Base-by-base conservation (phyloP, 2,329 filamentous ascomycete species). In the Penicillium oxalicum region DNA sequence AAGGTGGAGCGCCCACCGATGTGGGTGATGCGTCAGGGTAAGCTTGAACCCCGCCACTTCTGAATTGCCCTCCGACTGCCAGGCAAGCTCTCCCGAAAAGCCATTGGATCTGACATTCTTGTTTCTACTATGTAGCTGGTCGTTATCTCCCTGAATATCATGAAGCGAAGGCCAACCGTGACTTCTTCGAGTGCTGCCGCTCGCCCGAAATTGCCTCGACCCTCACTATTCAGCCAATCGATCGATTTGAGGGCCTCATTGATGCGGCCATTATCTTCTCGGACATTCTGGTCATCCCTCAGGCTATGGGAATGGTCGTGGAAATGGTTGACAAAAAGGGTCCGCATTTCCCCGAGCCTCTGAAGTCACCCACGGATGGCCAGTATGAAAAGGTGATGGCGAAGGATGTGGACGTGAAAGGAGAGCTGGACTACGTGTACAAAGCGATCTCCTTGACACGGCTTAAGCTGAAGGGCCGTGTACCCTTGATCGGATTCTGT, bases 1-100 rank as follows among this genome's bases (percentile, higher is more conserved):
- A 84, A 84, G 68, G 88, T 97, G 58, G 90, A 96, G 72, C 84
- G 93, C 56, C 87, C 93, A 53, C 93, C 93, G 49, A 88, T 94
- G 77, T 98, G 93, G 93, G 90, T 98, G 68, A 98, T 98, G 93
- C 87, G 93, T 72, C 93, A 98, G 83, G 90, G 90, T 91, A 77
- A 70, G 70, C 60, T 58, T 47, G 13, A 18, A 39, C n/a, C 33
- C 35, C 24, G 11, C 38, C 37, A 18, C 1, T 35, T 35, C 33
- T 26, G 27, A 7, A 9, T 7, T n/a, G 5, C 36, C 34, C 29
- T n/a, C 34, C 6, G 25, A 26, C 32, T 24, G 27, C 42, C 34
- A 11, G n/a, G 5, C 5, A 4, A 29, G n/a, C 5, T 26, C 6
- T 5, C n/a, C 18, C 12, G 28, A 24, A 8, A 26, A 32, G 9